A percentile compares a stretch with the other conserved stretches of the same genome.
Conservation (phyloP, 352 stramenopile genomes). For the Elongisporangium senticosum region DNA sequence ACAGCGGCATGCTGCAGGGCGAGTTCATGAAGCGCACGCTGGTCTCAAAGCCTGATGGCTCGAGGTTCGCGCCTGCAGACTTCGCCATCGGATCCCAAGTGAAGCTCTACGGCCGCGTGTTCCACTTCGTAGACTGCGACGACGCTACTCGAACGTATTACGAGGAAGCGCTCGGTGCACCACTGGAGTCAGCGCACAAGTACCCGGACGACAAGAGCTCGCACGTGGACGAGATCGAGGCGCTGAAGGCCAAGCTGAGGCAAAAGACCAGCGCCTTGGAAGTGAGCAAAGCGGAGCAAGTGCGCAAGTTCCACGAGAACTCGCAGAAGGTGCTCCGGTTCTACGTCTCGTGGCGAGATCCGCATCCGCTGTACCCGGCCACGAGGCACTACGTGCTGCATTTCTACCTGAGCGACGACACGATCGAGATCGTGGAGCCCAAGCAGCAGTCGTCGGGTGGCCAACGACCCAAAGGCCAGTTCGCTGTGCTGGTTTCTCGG, state of each 20-base stretch:
- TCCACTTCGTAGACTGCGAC: conserved; percentile 89
- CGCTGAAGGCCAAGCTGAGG: conserved; percentile 35
- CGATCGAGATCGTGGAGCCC: conserved; percentile 86
- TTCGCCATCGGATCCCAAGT: conserved; percentile 77
- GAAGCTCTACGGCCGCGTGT: conserved; percentile 69
- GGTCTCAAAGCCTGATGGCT: conserved; percentile 26
- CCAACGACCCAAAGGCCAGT: conserved; percentile 44
- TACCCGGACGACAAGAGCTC: conserved; percentile 78
- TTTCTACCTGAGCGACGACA: conserved; percentile 92
- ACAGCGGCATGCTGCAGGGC: conserved; percentile 87
- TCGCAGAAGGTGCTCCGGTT: conserved; percentile 89
- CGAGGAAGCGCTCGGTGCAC: conserved; percentile 31
- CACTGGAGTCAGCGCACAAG: conserved; percentile 28
- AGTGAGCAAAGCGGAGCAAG: conserved; percentile 35
- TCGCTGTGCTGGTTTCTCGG: conserved; percentile 80
- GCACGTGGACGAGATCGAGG: conserved; percentile 44
- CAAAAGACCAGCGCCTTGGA: conserved; percentile 17
- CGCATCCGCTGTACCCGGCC: conserved; percentile 85
- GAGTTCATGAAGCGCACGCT: conserved; percentile 81
- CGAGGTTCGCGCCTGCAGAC: conserved; percentile 53
- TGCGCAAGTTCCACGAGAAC: conserved; percentile 72
- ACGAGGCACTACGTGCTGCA: conserved; percentile 86
- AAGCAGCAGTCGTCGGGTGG: conserved; percentile 37
- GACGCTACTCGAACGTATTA: conserved; percentile 82
- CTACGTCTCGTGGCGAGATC: conserved; percentile 90